Conservation (phyloP, 2,329 filamentous ascomycete genomes). For the Pseudocercospora fijiensis region DNA sequence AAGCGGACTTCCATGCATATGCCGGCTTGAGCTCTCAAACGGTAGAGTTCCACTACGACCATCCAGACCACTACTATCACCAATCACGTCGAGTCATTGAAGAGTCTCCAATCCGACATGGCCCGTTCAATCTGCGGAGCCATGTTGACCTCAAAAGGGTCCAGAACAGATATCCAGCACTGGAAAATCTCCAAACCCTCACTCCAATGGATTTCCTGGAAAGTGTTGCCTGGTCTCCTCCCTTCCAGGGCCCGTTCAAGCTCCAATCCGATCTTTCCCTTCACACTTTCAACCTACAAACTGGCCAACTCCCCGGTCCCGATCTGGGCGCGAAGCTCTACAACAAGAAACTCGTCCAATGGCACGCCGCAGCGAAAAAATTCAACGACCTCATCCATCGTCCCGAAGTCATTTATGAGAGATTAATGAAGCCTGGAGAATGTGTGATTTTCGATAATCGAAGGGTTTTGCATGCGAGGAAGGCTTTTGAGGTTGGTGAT, state of each 20-base stretch:
- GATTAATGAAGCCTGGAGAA: conserved; percentile 74
- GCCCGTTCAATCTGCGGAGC: background rate
- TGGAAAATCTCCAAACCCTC: background rate
- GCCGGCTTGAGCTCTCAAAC: conserved; percentile 5
- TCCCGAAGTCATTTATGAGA: conserved; percentile 62
- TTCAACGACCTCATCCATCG: conserved; percentile 63
- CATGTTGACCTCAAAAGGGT: background rate
- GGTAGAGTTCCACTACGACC: conserved; percentile 51
- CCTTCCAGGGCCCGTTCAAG: conserved; percentile 39
- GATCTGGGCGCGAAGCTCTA: background rate
- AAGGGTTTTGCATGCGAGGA: conserved; percentile 79
- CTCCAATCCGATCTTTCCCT: conserved; percentile 3
- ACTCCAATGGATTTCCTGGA: conserved; percentile 29
- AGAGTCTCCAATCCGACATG: conserved; percentile 1
- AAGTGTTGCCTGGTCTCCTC: conserved; percentile 39
- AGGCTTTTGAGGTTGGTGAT: conserved; percentile 68
- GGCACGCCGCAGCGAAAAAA: conserved; percentile 51
- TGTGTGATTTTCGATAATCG: conserved; percentile 93
- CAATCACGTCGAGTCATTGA: conserved; percentile 33
- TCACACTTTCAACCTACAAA: background rate
- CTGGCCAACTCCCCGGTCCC: background rate
- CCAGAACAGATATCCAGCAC: background rate
- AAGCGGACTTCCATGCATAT: conserved; percentile 23
- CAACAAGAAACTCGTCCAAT: conserved; percentile 31
- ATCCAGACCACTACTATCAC: conserved; percentile 43